Conservation (phyloP, 768 basidiomycete genomes). For the Russula olivacea region DNA sequence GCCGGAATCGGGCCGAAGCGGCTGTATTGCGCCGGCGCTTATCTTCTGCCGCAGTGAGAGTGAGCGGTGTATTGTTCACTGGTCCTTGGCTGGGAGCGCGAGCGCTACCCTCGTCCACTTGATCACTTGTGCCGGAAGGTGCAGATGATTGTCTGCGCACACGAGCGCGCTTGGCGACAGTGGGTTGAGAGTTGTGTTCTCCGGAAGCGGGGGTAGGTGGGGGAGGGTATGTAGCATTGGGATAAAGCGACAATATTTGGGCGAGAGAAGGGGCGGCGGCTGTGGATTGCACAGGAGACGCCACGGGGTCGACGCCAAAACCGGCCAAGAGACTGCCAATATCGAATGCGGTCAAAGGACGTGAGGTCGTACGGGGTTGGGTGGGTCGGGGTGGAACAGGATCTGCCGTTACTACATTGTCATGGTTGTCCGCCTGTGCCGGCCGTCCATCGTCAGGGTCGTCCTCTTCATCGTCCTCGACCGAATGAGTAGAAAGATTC, state of each 20-base stretch:
- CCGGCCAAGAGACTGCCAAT: conserved; percentile 35
- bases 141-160: conserved; percentile 42
- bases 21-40: conserved; percentile 93
- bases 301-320: conserved; percentile 41
- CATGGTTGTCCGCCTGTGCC: conserved; percentile 49
- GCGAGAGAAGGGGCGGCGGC: conserved; percentile 50
- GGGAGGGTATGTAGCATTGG: conserved; percentile 27
- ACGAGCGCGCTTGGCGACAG: conserved; percentile 25
- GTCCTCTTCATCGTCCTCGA: conserved; percentile 35
- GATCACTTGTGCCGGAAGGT: conserved; percentile 31
- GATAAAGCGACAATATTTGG: conserved; percentile 61
- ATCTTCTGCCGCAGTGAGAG: conserved; percentile 67
- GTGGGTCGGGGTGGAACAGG: conserved; percentile 33
- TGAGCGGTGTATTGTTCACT: conserved; percentile 32
- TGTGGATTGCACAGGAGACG: conserved; percentile 31
- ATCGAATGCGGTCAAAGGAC: conserved; percentile 39
- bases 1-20: conserved; percentile 85
- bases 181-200: conserved; percentile 2
- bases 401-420: conserved; percentile 51
- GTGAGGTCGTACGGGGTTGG: conserved; percentile 28
- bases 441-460: conserved; percentile 23
- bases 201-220: conserved; percentile 23
- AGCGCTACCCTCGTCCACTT: conserved; percentile 31
- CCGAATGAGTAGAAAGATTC: conserved; percentile 21
- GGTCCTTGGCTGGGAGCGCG: conserved; percentile 25